Evolutionary conservation across 768 basidiomycete genomes (phyloP), one percentile per base, ranked within the genome.

Genomic region (Hericium coralloides): DNA sequence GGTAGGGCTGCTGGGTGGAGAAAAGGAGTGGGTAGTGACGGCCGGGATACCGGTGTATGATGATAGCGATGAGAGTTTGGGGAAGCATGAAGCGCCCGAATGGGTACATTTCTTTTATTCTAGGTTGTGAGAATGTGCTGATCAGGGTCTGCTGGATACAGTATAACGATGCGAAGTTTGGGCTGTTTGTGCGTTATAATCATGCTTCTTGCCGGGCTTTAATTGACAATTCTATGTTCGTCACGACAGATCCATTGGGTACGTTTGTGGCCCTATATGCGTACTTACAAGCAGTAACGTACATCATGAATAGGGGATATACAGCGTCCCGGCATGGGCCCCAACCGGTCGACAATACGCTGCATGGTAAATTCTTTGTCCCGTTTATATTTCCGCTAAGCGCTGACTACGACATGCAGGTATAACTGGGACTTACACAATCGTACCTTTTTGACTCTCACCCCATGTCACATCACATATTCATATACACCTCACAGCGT

Each of bases 321-420:
- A 74, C 55, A 78, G 77, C 45, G 70, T 72, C 49, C 77, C 77
- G 8, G 78, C 78, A 37, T 80, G 71, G 69, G 68, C 69, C 6
- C 55, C 36, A 37, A 12, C 50, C 20, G 49, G 55, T 36, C 25
- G 61, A 12, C 59, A 62, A 9, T 81, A 82, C 58, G 75, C 79
- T 0, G 82, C 83, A 64, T 83, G 81, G 80, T 60, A 54, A 17
- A 39, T 31, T 17, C 14, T 10, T 14, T n/a, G 26, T 25, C 49
- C 48, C n/a, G 10, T 20, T 20, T 49, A 49, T 20, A 14, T 49
- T 25, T 49, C 48, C 4, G 12, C 12, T n/a, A 12, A 12, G 39
- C 9, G 39, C 15, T 49, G 48, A 49, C 48, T 14, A n/a, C 2
- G 12, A 20, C 12, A 12, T 9, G 2, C 18, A 50, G 49, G 49